Conservation (phyloP, 768 basidiomycete species). For the Cubamyces lactineus region DNA sequence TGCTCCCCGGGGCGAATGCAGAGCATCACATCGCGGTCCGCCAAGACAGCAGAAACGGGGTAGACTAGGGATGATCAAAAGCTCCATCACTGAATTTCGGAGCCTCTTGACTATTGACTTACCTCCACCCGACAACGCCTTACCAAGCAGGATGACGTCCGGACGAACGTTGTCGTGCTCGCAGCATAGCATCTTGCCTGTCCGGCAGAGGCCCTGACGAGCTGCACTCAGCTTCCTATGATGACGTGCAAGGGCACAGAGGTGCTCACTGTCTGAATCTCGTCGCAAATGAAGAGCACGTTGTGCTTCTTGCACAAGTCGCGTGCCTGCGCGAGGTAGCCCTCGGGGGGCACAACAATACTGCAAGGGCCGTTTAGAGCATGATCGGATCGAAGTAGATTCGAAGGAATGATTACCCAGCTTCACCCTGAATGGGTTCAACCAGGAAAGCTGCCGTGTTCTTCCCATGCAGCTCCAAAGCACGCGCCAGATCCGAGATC, state of each 20-base stretch:
- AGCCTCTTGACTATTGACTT: slow-evolving; percentile 27
- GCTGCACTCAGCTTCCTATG: not conserved
- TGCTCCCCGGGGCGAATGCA: slow-evolving; percentile 96
- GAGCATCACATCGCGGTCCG: slow-evolving; percentile 90
- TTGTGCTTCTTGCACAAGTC: slow-evolving; percentile 91
- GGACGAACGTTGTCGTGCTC: slow-evolving; percentile 89
- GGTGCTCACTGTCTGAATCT: slow-evolving; percentile 85
- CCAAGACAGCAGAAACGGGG: slow-evolving; percentile 94
- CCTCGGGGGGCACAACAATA: slow-evolving; percentile 88
- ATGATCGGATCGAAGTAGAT: not conserved
- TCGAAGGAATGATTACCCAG: slow-evolving; percentile 65
- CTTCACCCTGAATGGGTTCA: slow-evolving; percentile 99
- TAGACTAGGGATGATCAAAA: slow-evolving; percentile 60
- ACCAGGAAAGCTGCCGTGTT: slow-evolving; percentile 92
- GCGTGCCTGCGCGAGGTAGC: slow-evolving; percentile 79
- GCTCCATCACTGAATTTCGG: not conserved
- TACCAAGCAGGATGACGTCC: slow-evolving; percentile 91
- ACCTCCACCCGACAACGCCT: slow-evolving; percentile 96
- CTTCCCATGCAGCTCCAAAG: slow-evolving; percentile 77
- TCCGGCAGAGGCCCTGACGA: slow-evolving; percentile 80
- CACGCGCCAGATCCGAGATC: slow-evolving; percentile 79
- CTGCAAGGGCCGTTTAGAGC: slow-evolving; percentile 42
- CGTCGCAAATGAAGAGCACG: slow-evolving; percentile 95
- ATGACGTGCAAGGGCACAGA: not conserved
- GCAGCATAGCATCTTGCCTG: slow-evolving; percentile 91